phyloP scores from a whole-genome alignment of 2,329 filamentous ascomycete genomes.

The Verticillium isaacii region DNA sequence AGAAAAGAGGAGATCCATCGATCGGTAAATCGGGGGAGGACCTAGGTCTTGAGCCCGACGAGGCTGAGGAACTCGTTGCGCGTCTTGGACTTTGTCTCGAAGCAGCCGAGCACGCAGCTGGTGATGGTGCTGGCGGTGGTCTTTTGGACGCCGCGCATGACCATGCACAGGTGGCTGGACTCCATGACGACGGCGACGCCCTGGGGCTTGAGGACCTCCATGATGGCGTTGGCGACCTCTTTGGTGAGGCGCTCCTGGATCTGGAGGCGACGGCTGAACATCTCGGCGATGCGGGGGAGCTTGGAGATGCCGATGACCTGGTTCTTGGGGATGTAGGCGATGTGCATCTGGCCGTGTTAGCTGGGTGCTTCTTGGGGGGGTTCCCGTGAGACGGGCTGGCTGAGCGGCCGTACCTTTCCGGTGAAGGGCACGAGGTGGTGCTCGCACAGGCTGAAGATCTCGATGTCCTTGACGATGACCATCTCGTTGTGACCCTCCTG shows the following conservation, averaged over 20 bases:
- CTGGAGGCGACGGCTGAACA: slow-evolving; percentile 90
- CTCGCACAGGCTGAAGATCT: slow-evolving; percentile 91
- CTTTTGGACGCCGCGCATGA: slow-evolving; percentile 98
- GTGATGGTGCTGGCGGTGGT: slow-evolving; percentile 83
- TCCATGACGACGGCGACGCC: slow-evolving; percentile 98
- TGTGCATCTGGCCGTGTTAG: slow-evolving; percentile 72
- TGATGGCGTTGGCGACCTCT: slow-evolving; percentile 90
- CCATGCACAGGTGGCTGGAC: slow-evolving; percentile 95
- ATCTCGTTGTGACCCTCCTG: slow-evolving; percentile 96
- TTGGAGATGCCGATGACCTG: slow-evolving; percentile 95
- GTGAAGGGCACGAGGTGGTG: slow-evolving; percentile 96
- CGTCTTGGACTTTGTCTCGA: slow-evolving; percentile 88
- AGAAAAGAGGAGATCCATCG: too few species aligned
- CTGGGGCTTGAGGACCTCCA: slow-evolving; percentile 87
- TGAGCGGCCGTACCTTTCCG: slow-evolving; percentile 63
- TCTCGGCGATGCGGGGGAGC: slow-evolving; percentile 89
- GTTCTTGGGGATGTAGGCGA: slow-evolving; percentile 91
- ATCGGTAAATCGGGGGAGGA: too few species aligned
- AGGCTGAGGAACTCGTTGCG: slow-evolving; percentile 93
- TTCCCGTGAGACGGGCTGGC: too few species aligned
- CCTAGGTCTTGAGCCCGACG: slow-evolving; percentile 44
- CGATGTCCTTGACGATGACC: slow-evolving; percentile 97
- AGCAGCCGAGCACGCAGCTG: slow-evolving; percentile 95
- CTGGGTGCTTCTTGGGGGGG: background rate
- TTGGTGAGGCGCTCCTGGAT: slow-evolving; percentile 96